These are phyloP conservation scores for Syzygium jambos DNA, from an alignment of 345 rosid genomes.

Conservation along the genomic window DNA sequence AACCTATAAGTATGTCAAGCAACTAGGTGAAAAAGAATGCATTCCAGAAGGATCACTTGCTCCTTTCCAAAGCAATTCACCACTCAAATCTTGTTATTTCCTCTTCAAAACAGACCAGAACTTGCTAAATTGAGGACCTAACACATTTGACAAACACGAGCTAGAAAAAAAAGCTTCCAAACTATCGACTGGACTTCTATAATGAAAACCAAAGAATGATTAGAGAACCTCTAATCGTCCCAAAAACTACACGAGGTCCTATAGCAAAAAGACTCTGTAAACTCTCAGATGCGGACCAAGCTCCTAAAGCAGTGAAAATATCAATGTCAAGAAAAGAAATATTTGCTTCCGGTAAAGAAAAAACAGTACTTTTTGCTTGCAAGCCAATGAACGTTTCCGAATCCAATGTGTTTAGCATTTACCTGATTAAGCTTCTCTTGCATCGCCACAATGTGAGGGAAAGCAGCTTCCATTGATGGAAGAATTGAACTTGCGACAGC, in stretches of 20 bases:
- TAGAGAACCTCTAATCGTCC: neutral
- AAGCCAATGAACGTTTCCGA: neutral
- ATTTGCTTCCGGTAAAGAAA: neutral
- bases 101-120: neutral
- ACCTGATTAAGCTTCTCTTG: conserved; percentile 82
- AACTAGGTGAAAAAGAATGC: neutral
- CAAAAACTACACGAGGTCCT: neutral
- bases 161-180: neutral
- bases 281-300: neutral
- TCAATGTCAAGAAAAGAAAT: neutral
- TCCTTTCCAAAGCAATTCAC: neutral
- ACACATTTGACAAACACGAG: neutral
- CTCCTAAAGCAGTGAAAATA: neutral
- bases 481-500: conserved; percentile 26
- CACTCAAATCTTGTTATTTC: neutral
- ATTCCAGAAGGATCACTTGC: neutral
- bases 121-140: neutral
- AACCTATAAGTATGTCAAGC: neutral
- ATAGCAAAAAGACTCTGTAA: neutral
- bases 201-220: neutral
- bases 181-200: neutral
- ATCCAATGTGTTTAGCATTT: neutral
- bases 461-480: conserved; percentile 22
- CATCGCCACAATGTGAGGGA: conserved; percentile 49
- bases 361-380: neutral